phyloP scores from a whole-genome alignment of 2,329 filamentous ascomycete species.

The Phyllosticta paracitricarpa region DNA sequence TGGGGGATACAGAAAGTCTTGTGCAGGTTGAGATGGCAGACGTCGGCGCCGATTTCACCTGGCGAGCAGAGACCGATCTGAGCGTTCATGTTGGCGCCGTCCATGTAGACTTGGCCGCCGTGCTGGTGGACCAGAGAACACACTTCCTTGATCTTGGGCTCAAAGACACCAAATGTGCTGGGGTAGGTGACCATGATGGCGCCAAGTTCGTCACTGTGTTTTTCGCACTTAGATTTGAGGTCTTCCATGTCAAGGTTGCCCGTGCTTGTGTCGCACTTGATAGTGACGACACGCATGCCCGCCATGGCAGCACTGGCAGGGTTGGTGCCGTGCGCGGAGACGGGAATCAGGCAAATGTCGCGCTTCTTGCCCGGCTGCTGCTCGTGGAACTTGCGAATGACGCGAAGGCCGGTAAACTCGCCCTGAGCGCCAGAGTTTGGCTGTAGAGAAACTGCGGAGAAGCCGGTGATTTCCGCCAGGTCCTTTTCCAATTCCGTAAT shows the following conservation, averaged over 20 bases:
- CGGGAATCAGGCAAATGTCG: conserved; percentile 88
- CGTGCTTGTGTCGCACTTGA: conserved; percentile 81
- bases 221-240: conserved; percentile 77
- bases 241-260: conserved; percentile 85
- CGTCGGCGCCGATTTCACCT: conserved; percentile 89
- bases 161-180: conserved; percentile 89
- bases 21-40: conserved; percentile 94
- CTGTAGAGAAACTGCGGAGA: conserved; percentile 81
- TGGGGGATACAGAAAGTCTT: conserved; percentile 99
- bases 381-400: conserved; percentile 78
- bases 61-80: conserved; percentile 93
- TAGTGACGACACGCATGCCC: conserved; percentile 83
- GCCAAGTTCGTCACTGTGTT: conserved; percentile 73
- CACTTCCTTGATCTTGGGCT: conserved; percentile 76
- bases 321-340: conserved; percentile 93
- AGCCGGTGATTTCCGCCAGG: conserved; percentile 74
- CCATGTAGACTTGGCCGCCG: conserved; percentile 96
- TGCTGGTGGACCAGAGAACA: conserved; percentile 78
- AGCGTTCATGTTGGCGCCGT: conserved; percentile 97
- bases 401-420: conserved; percentile 81
- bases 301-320: conserved; percentile 92
- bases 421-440: conserved; percentile 95
- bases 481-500: conserved; percentile 65
- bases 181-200: conserved; percentile 98
- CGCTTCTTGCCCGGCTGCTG: conserved; percentile 57